A percentile compares a stretch with the other conserved stretches of the same genome.
phyloP scores from a whole-genome alignment of 306 rosid species.

The Argentina anserina region DNA sequence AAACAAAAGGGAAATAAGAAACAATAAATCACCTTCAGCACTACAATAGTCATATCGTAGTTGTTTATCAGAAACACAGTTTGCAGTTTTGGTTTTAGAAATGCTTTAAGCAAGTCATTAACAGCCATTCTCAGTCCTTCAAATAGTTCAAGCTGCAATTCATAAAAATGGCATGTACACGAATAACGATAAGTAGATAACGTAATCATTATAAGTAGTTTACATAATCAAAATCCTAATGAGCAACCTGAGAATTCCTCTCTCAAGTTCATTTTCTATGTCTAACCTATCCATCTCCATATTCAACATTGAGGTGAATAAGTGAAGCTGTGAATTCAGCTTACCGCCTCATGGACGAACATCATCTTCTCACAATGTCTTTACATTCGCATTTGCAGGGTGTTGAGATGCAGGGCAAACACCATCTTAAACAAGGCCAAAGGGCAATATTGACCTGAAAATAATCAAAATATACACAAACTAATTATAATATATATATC shows the following conservation, averaged over 20 bases:
- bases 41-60: constrained; percentile 91
- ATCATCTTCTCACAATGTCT: constrained; percentile 91
- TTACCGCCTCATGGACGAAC: constrained; percentile 96
- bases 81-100: constrained; percentile 65
- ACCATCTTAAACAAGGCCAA: constrained; percentile 98
- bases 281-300: constrained; percentile 89
- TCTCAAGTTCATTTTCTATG: constrained; percentile 12
- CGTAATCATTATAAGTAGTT: no score
- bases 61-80: constrained; percentile 91
- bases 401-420: constrained; percentile 89
- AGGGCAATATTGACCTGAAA: constrained; percentile 76
- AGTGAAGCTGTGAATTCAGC: constrained; percentile 97
- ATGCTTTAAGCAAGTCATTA: constrained; percentile 83
- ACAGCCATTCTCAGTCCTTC: no score
- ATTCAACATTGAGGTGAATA: constrained; percentile 78
- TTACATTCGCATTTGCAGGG: constrained; percentile 83
- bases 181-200: not conserved
- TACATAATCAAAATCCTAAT: constrained; percentile 19
- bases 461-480: not conserved
- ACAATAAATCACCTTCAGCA: constrained; percentile 60
- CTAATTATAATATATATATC: not conserved
- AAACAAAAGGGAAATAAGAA: constrained; percentile 12
- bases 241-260: not conserved
- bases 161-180: constrained; percentile 2
- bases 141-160: constrained; percentile 77